Percentiles rank a stretch among this genome's conserved stretches.
Conservation (phyloP, 495 filamentous ascomycete species). For the Penicillium coprophilum region DNA sequence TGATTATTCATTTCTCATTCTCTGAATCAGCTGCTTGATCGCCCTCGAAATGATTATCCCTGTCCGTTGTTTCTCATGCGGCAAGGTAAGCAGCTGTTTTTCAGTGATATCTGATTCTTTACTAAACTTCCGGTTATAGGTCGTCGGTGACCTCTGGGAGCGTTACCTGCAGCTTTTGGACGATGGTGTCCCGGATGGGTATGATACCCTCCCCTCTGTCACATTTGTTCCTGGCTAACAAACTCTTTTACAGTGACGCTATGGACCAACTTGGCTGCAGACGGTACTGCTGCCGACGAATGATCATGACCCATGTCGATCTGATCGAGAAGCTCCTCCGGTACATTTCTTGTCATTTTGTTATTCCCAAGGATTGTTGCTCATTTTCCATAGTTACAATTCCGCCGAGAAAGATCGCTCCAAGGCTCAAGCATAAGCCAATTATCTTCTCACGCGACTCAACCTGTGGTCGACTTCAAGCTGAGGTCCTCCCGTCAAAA, state of each 20-base stretch:
- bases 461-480: constrained; percentile 1
- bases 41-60: constrained; percentile 94
- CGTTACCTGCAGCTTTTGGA: constrained; percentile 82
- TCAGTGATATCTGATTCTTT: not conserved
- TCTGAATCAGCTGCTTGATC: not conserved
- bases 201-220: constrained; percentile 14
- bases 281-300: constrained; percentile 95
- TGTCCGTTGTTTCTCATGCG: constrained; percentile 96
- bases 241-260: constrained; percentile 62
- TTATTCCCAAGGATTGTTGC: not conserved
- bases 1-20: constrained; percentile 19
- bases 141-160: constrained; percentile 96
- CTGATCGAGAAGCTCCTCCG: constrained; percentile 97
- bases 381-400: constrained; percentile 31
- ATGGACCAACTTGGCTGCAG: constrained; percentile 92
- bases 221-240: not conserved
- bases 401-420: constrained; percentile 38
- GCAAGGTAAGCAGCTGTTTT: constrained; percentile 67
- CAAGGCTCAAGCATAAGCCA: constrained; percentile 33
- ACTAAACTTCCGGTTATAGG: constrained; percentile 52
- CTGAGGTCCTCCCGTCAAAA: not conserved
- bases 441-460: constrained; percentile 1
- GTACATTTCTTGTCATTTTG: constrained; percentile 49
- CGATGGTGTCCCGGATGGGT: constrained; percentile 76
- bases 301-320: constrained; percentile 99